Evolutionary conservation across 2,329 filamentous ascomycete species (phyloP).

Genomic region (Dissoconium aciculare): DNA sequence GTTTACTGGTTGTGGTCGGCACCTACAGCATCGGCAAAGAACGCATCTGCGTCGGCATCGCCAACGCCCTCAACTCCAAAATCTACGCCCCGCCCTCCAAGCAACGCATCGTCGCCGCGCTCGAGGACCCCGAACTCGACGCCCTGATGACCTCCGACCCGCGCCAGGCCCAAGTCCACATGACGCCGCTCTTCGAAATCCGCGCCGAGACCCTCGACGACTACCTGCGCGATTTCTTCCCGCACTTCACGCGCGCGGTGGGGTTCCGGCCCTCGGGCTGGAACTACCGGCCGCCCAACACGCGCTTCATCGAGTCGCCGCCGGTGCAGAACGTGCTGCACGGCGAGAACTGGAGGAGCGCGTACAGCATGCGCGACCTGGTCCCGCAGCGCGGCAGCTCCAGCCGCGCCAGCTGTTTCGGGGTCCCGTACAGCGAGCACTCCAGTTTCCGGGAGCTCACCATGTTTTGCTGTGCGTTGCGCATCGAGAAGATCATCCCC

Average conservation of each 20-base stretch:
- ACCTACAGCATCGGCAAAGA: conserved; percentile 98
- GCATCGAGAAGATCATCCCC: conserved; percentile 80
- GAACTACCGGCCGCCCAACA: conserved; percentile 67
- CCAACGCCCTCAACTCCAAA: conserved; percentile 67
- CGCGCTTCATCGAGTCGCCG: conserved; percentile 47
- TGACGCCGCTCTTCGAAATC: conserved; percentile 93
- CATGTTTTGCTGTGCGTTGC: conserved; percentile 76
- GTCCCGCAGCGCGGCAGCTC: conserved; percentile 72
- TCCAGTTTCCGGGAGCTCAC: conserved; percentile 88
- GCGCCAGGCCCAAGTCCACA: conserved; percentile 80
- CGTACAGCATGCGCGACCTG: conserved; percentile 58
- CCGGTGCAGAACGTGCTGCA: conserved; percentile 50
- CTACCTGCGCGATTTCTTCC: conserved; percentile 66
- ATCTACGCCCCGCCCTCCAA: conserved; percentile 79
- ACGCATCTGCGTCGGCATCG: conserved; percentile 84
- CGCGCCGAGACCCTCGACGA: conserved; percentile 80
- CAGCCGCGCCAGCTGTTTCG: conserved; percentile 70
- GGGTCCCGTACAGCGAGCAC: conserved; percentile 91
- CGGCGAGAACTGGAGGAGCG: conserved; percentile 57
- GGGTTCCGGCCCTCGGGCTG: conserved; percentile 88
- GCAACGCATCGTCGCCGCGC: conserved; percentile 65
- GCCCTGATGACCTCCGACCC: conserved; percentile 67
- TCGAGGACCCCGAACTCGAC: conserved; percentile 72
- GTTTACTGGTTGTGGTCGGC: conserved; percentile 79
- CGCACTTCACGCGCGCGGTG: conserved; percentile 71